phyloP scores from a whole-genome alignment of 306 rosid species.

The Sophora flavescens region DNA sequence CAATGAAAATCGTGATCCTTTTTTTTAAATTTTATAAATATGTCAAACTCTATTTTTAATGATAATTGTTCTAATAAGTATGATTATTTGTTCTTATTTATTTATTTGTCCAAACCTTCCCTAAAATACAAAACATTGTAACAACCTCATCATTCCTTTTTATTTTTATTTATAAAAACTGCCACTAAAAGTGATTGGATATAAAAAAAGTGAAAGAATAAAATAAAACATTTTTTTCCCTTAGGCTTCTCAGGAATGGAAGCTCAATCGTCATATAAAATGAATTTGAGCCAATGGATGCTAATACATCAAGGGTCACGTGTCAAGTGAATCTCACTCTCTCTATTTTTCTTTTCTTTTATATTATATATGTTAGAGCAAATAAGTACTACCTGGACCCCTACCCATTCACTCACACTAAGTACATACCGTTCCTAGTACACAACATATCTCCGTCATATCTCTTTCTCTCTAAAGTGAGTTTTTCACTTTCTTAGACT shows the following conservation, averaged over 20 bases:
- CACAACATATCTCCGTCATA: background rate
- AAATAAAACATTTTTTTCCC: background rate
- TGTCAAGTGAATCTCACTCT: conserved; percentile 28
- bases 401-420: background rate
- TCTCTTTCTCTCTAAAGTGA: conserved; percentile 11
- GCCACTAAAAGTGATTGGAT: background rate
- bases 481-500: conserved; percentile 38
- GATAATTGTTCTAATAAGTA: background rate
- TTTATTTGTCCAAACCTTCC: conserved; percentile 12
- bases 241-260: background rate
- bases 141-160: conserved; percentile 57
- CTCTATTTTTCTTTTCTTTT: background rate
- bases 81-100: background rate
- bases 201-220: background rate
- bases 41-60: background rate
- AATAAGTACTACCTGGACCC: conserved; percentile 30
- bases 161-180: background rate
- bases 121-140: conserved; percentile 20
- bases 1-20: background rate
- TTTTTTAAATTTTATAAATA: background rate
- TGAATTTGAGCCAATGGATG: conserved; percentile 56
- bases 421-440: background rate
- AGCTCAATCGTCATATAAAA: conserved; percentile 60
- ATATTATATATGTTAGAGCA: conserved; percentile 35
- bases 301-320: background rate